Evolutionary conservation across 1,284 basidiomycete genomes (phyloP), one percentile per base, ranked within the genome.

Genomic region (Volvariella surrecta): DNA sequence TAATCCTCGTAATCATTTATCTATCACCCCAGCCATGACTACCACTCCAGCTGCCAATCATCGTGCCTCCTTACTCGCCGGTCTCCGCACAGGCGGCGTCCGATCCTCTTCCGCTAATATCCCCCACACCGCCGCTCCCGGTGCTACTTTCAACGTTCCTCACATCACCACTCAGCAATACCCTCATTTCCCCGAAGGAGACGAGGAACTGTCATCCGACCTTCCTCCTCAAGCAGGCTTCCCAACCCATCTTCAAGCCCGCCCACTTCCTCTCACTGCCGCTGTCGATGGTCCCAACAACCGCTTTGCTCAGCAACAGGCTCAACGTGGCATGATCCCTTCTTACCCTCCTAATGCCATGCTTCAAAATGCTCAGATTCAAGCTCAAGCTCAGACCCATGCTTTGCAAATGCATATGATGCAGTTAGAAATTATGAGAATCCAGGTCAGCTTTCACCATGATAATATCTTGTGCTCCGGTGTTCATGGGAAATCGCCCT

Each of bases 81-180:
- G 83, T 54, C 84, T 89, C 56, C 83, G 86, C 60, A 89, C 86
- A 45, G 86, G 87, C 60, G 86, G 86, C 44, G 87, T 89, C 48
- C 82, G 86, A 54, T 78, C 85, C 13, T 58, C 71, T 37, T 80
- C 83, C 49, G 65, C 68, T 53, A 64, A 64, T 51, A 61, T 76
- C 19, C 82, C 85, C 37, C 79, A 83, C 60, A 80, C 82, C 38
- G 80, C 83, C 45, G 77, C 79, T 21, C 77, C 79, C 20, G 64
- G 68, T 41, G 70, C 67, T 49, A 64, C 79, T 21, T 85, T 85
- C 69, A 75, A 74, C 56, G 57, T 80, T 50, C 68, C 75, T 49
- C 58, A 79, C 70, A 61, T 59, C 46, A 39, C 70, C 21, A 68
- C 73, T 22, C 54, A 66, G 48, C 58, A 68, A 53, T 60, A 63